A percentile compares a stretch with the other conserved stretches of the same genome.
Evolutionary conservation across 345 rosid species (phyloP).

Genomic region (Noccaea caerulescens): DNA sequence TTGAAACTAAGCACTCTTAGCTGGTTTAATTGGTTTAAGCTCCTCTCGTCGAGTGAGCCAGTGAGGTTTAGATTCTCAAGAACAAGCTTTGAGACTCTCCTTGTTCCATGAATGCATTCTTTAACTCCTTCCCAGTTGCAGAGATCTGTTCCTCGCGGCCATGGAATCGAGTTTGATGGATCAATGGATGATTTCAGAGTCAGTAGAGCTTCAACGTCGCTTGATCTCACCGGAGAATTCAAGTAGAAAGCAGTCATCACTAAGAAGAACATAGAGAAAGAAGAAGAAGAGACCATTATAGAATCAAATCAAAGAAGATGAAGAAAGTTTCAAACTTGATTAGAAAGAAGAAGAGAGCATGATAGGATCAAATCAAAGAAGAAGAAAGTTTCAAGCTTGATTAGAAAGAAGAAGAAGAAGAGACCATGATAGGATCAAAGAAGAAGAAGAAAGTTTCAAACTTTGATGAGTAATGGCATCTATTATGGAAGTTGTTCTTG

Average conservation of each 20-base stretch:
- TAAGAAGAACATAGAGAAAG: constrained; percentile 11
- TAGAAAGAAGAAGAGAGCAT: too few species aligned
- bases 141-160: constrained; percentile 54
- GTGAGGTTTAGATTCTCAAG: constrained; percentile 69
- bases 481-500: constrained; percentile 18
- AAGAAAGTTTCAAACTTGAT: constrained; percentile 3
- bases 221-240: constrained; percentile 58
- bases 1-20: constrained; percentile 94
- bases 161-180: constrained; percentile 60
- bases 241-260: constrained; percentile 20
- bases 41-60: constrained; percentile 59
- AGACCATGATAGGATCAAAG: too few species aligned
- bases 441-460: constrained; percentile 2
- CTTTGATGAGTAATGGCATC: constrained; percentile 4
- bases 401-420: too few species aligned
- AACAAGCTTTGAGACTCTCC: constrained; percentile 82
- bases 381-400: not conserved
- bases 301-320: constrained; percentile 7
- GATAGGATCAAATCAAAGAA: too few species aligned
- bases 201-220: constrained; percentile 64
- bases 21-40: constrained; percentile 69
- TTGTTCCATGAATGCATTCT: constrained; percentile 62
- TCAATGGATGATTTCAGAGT: constrained; percentile 70
- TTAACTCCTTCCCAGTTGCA: constrained; percentile 85
- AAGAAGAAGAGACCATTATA: constrained; percentile 23